Evolutionary conservation across 805 yeast species (phyloP).

Genomic region (Saturnispora hagleri): DNA sequence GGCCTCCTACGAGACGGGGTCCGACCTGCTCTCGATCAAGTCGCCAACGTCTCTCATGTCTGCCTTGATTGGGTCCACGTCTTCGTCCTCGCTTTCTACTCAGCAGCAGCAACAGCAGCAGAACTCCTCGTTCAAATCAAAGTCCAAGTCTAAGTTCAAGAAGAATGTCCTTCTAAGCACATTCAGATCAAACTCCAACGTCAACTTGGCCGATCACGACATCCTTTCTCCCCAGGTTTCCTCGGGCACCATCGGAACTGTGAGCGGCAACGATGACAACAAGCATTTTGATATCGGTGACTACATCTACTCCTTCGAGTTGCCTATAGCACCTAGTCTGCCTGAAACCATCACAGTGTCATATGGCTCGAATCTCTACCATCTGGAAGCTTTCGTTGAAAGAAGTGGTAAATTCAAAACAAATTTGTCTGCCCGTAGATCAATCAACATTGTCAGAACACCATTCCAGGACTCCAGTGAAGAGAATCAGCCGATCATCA

Average conservation of each 20-base stretch:
- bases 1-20: conserved; percentile 16
- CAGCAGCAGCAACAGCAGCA: conserved; percentile 2
- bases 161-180: conserved; percentile 2
- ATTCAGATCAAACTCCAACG: neutral
- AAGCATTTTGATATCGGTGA: conserved; percentile 73
- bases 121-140: neutral
- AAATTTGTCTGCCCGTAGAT: conserved; percentile 53
- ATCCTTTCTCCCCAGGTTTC: neutral
- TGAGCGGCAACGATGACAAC: conserved; percentile 14
- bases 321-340: conserved; percentile 67
- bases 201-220: neutral
- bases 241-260: neutral
- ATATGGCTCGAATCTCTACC: conserved; percentile 72
- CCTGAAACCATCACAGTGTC: conserved; percentile 77
- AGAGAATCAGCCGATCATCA: conserved; percentile 87
- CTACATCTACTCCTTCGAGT: conserved; percentile 86
- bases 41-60: conserved; percentile 24
- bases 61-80: conserved; percentile 22
- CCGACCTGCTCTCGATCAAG: conserved; percentile 16
- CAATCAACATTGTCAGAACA: conserved; percentile 61
- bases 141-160: neutral
- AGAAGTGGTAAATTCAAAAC: conserved; percentile 83
- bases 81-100: conserved; percentile 5
- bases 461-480: conserved; percentile 75
- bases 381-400: conserved; percentile 58